phyloP scores from a whole-genome alignment of 2,329 filamentous ascomycete genomes.

The Intubia oerlemansii region DNA sequence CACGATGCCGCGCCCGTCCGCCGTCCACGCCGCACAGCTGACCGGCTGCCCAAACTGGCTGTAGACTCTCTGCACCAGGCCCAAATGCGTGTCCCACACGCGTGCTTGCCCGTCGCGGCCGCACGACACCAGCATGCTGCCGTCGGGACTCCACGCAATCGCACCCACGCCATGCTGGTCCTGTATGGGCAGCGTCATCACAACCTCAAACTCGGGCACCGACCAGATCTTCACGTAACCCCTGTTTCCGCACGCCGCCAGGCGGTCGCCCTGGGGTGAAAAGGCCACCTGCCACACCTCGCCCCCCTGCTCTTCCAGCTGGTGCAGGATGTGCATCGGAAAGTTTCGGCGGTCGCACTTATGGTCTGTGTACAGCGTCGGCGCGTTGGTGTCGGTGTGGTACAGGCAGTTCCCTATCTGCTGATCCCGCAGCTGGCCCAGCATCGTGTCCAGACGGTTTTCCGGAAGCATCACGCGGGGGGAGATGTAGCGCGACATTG shows the following conservation, averaged over 20 bases:
- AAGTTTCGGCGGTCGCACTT: slow-evolving; percentile 62
- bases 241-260: slow-evolving; percentile 68
- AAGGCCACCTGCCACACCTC: slow-evolving; percentile 89
- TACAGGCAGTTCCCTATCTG: slow-evolving; percentile 74
- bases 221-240: slow-evolving; percentile 66
- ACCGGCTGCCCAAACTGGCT: slow-evolving; percentile 64
- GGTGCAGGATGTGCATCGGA: slow-evolving; percentile 46
- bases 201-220: slow-evolving; percentile 42
- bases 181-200: slow-evolving; percentile 44
- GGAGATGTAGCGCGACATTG: slow-evolving; percentile 80
- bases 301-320: slow-evolving; percentile 51
- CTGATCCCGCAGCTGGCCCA: slow-evolving; percentile 64
- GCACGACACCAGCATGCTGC: slow-evolving; percentile 68
- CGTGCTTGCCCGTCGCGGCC: slow-evolving; percentile 51
- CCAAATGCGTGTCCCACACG: slow-evolving; percentile 56
- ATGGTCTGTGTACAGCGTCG: slow-evolving; percentile 80
- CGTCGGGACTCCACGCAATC: slow-evolving; percentile 81
- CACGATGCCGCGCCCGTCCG: slow-evolving; percentile 57
- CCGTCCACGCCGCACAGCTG: slow-evolving; percentile 75
- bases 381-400: slow-evolving; percentile 60
- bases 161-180: slow-evolving; percentile 54
- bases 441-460: slow-evolving; percentile 59
- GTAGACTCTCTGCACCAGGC: slow-evolving; percentile 39
- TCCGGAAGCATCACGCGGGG: slow-evolving; percentile 94
- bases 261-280: slow-evolving; percentile 62